These are phyloP conservation scores for Chiua sp. DNA, from an alignment of 1,284 basidiomycete species.

Conservation along the genomic window DNA sequence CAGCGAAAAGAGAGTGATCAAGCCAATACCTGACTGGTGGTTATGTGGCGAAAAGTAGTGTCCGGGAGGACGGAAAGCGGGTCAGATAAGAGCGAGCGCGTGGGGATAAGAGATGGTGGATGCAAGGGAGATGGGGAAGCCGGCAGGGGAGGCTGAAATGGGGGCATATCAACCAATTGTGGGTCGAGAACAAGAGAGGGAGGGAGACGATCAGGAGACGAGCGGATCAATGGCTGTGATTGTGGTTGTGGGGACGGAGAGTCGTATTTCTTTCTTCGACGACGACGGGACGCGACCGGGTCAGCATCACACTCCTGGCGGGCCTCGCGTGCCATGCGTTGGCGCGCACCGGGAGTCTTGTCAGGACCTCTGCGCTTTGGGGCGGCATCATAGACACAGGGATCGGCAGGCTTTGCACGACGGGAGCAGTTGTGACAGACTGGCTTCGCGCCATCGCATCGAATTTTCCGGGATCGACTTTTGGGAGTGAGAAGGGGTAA, in stretches of 20 bases:
- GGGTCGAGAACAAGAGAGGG: conserved; percentile 29
- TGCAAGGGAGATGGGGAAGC: neutral
- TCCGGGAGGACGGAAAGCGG: conserved; percentile 8
- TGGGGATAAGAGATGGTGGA: neutral
- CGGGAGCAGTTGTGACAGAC: conserved; percentile 72
- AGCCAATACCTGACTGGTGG: conserved; percentile 37
- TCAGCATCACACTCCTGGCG: conserved; percentile 33
- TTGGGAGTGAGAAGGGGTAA: conserved; percentile 4
- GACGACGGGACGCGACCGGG: conserved; percentile 36
- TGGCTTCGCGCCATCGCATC: conserved; percentile 81
- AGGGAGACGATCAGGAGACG: neutral
- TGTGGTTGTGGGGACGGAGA: conserved; percentile 10
- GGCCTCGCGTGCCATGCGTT: conserved; percentile 52
- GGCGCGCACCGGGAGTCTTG: conserved; percentile 73
- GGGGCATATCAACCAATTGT: conserved; percentile 23
- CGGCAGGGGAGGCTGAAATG: conserved; percentile 6
- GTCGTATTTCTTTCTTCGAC: conserved; percentile 38
- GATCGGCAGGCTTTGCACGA: conserved; percentile 45
- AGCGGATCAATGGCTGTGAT: neutral
- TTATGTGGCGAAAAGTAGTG: conserved; percentile 13
- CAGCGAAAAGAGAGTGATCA: conserved; percentile 23
- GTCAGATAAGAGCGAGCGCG: conserved; percentile 10
- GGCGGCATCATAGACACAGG: conserved; percentile 66
- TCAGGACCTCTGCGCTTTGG: conserved; percentile 82
- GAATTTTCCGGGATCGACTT: conserved; percentile 78